phyloP scores from a whole-genome alignment of 352 stramenopile genomes.

The Globisporangium acanthophoron region DNA sequence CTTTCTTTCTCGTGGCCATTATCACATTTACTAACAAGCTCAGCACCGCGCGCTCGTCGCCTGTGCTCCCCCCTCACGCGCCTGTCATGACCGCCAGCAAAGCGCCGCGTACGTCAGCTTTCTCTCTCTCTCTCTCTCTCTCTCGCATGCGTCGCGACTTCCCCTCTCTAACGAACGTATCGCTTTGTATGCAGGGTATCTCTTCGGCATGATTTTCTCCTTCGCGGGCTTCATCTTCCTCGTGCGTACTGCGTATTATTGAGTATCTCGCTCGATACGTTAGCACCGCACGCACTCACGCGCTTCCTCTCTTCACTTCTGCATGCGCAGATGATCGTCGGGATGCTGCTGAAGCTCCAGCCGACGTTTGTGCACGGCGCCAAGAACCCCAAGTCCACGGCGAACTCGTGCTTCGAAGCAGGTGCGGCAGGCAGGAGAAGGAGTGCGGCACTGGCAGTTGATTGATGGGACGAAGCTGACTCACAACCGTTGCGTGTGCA shows the following conservation, averaged over 20 bases:
- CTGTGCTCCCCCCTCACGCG: not conserved
- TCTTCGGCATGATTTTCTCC: constrained; percentile 74
- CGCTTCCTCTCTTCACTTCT: constrained; percentile 7
- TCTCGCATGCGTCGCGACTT: too few species aligned
- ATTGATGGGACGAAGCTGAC: not conserved
- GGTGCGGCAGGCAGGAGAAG: constrained; percentile 25
- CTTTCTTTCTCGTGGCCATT: not conserved
- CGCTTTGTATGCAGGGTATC: constrained; percentile 33
- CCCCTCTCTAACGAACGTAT: not conserved
- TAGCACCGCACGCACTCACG: not conserved
- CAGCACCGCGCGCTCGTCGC: not conserved
- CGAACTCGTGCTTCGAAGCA: constrained; percentile 73
- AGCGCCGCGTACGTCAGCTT: constrained; percentile 1
- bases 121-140: not conserved
- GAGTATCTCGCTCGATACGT: not conserved
- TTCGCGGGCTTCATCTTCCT: constrained; percentile 79
- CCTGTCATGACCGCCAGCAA: constrained; percentile 2
- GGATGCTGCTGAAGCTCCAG: constrained; percentile 68
- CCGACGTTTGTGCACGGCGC: constrained; percentile 63
- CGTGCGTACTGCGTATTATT: constrained; percentile 22
- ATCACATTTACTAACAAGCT: not conserved
- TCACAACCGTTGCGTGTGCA: not conserved
- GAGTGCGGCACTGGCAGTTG: not conserved
- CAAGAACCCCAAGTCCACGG: constrained; percentile 66
- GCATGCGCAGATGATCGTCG: constrained; percentile 48